Evolutionary conservation across 139 green algal genomes (phyloP), one percentile per base, ranked within the genome.

Genomic region (Chlamydomonas schloesseri): DNA sequence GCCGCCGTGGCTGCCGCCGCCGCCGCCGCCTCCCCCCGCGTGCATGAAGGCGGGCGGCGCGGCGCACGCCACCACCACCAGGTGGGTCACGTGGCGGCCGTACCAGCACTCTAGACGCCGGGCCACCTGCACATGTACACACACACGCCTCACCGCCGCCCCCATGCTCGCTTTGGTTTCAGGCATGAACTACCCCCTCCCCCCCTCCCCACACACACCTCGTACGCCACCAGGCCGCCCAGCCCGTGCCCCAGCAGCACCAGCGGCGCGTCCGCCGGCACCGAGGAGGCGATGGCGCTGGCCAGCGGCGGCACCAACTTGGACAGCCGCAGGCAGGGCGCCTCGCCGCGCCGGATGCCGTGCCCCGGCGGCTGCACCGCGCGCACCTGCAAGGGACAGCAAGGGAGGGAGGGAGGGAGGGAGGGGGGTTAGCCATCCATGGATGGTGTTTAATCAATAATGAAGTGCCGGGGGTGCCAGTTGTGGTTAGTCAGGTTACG

Each of bases 141-240:
- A n/a, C n/a, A n/a, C n/a, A n/a, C n/a, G n/a, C n/a, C n/a, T n/a
- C n/a, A n/a, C n/a, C n/a, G n/a, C n/a, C n/a, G n/a, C n/a, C n/a
- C n/a, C n/a, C n/a, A n/a, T n/a, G n/a, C n/a, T n/a, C n/a, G 42
- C 6, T 50, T 50, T 50, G 42, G 42, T 50, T 50, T 50, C 42
- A n/a, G n/a, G n/a, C n/a, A n/a, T n/a, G n/a, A n/a, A n/a, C n/a
- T n/a, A n/a, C n/a, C n/a, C n/a, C n/a, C n/a, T n/a, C 8, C 42
- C 42, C 42, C 5, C 42, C 42, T 50, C 42, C 42, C 42, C 42
- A 50, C 42, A 5, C 42, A 5, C 42, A 50, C 67, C 68, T 85
- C 79, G 50, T 70, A 85, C 6, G 79, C 79, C 67, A 47, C 68
- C 79, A 85, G 50, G 29, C 65, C 65, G 8, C 79, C 79, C 46